Evolutionary conservation across 2,329 filamentous ascomycete species (phyloP).

Genomic region (Aspergillus sp.): DNA sequence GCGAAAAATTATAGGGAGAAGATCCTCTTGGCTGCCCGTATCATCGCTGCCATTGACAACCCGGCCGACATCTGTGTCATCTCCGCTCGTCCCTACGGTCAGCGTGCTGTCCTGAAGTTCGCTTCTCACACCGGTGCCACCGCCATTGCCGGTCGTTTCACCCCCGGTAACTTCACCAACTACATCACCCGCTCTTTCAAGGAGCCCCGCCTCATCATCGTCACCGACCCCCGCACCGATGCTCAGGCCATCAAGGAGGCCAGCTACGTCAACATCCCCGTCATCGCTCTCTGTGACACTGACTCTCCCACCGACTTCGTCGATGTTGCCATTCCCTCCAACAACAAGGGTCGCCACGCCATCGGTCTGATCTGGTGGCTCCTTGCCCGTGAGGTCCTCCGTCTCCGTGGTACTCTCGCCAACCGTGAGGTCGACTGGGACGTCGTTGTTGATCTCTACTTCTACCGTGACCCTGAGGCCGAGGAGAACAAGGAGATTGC

Average conservation of each 20-base stretch:
- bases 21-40: constrained; percentile 96
- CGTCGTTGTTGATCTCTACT: constrained; percentile 99
- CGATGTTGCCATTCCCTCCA: constrained; percentile 99
- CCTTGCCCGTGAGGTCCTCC: constrained; percentile 98
- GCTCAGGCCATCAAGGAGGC: constrained; percentile 99
- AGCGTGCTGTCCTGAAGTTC: constrained; percentile 99
- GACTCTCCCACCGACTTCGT: constrained; percentile 99
- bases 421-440: constrained; percentile 98
- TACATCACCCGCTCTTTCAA: constrained; percentile 99
- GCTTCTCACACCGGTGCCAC: constrained; percentile 96
- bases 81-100: constrained; percentile 98
- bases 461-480: constrained; percentile 99
- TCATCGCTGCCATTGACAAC: constrained; percentile 99
- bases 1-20: constrained; percentile 73
- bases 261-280: constrained; percentile 99
- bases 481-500: constrained; percentile 96
- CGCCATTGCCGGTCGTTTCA: constrained; percentile 99
- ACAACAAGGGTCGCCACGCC: constrained; percentile 99
- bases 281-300: constrained; percentile 98
- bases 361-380: constrained; percentile 99
- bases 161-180: constrained; percentile 99
- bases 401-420: constrained; percentile 94
- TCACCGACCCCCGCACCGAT: constrained; percentile 99
- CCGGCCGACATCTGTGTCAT: constrained; percentile 99
- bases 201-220: constrained; percentile 98